Base-by-base conservation (phyloP, 2,329 filamentous ascomycete species). In the Capronia coronata region DNA sequence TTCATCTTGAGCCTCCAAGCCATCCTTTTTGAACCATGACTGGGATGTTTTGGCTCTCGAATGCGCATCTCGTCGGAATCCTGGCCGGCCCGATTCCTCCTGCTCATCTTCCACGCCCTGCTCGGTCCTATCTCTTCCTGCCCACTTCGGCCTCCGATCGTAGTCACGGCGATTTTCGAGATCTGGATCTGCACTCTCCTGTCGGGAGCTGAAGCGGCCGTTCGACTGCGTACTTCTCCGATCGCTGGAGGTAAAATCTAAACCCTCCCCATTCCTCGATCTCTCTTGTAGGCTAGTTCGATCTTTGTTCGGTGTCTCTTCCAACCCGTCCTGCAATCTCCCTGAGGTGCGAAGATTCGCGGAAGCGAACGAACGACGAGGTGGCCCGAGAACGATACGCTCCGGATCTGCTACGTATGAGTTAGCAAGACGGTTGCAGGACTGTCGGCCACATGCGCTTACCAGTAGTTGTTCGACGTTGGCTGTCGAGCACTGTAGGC, bases 301-400 rank as follows among this genome's bases (percentile, higher is more conserved):
- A 21, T 49, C 46, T 38, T 48, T 49, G 16, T 44, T 43, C 2
- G 19, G 18, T 14, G 22, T 23, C 9, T 55, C 52, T 2, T 55
- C 52, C 22, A 16, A 21, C 2, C 22, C 42, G 39, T 56, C 54
- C 32, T 48, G 48, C n/a, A 21, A 30, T 64, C 77, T 77, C 29
- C 68, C 67, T 55, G 65, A 61, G 46, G 68, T 65, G 52, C 79
- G 75, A 45, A 74, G 68, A 25, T 78, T 73, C 51, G 85, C 86
- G 18, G 89, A 94, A 46, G 87, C 80, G 67, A 96, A 95, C 38
- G 82, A 80, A 40, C 82, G 87, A 66, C 87, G 86, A 1, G 89
- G 87, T 16, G 89, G 89, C 11, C 87, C 89, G 50, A 95, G 84
- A 51, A 93, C 78, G 50, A 94, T 85, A 57, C 94, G 88, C 61